Base-by-base conservation (phyloP, 2,329 filamentous ascomycete species). In the Decorospora gaudefroyi region DNA sequence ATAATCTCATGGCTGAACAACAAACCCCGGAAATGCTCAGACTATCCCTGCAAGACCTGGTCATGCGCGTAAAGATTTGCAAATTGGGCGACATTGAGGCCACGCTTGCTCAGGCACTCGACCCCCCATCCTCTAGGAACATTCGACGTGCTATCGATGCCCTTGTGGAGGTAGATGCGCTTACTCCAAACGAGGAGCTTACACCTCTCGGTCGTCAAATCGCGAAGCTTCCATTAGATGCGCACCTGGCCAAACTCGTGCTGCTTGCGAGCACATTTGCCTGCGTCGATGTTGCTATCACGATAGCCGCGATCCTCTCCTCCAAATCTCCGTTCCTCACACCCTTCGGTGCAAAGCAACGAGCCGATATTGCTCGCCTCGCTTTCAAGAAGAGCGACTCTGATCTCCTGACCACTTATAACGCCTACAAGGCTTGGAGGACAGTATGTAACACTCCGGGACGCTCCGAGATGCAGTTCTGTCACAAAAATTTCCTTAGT, bases 21-120 rank as follows among this genome's bases (percentile, higher is more conserved):
- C 93, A 97, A 73, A 96, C 90, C 0, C 95, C 93, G 0, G 93
- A 99, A 69, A 95, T 99, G 84, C 82, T 99, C 27, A 86, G 93
- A 0, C 76, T 99, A 3, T 96, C 93, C 0, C 76, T 99, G 8
- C 93, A 99, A 69, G 93, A 99, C 64, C 77, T 99, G 8, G 90
- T 95, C 4, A 91, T 99, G 67, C 85, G 93, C 6, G 91, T 97
- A 55, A 99, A 99, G 73, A 96, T 96, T 31, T 99, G 92, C 76
- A 95, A 95, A 64, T 81, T 99, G 29, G 93, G 93, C 8, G 86
- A 89, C 27, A 95, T 97, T 40, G 92, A 97, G 66, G 83, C 92
- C 58, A 96, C 91, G 0, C 78, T 99, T 7, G 82, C 87, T 15
- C 84, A 91, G 68, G 93, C 93, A 3, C 77, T 99, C 11, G 93